phyloP scores from a whole-genome alignment of 2,329 filamentous ascomycete species.

The Claviceps purpurea region DNA sequence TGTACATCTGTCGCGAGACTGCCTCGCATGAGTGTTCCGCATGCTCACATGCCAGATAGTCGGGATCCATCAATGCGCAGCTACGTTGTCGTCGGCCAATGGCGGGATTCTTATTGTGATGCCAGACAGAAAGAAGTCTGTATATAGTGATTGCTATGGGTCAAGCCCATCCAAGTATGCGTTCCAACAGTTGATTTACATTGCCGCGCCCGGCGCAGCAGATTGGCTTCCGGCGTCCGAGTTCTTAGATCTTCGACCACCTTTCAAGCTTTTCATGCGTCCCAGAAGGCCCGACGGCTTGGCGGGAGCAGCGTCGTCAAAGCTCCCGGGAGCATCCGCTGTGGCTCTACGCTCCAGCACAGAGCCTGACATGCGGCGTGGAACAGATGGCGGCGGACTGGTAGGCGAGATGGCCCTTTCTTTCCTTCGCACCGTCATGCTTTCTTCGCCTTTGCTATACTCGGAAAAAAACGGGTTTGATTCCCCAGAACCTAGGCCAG shows the following conservation, averaged over 20 bases:
- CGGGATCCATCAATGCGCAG: not conserved
- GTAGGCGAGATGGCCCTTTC: conserved; percentile 32
- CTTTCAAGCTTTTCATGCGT: conserved; percentile 73
- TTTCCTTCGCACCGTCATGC: conserved; percentile 30
- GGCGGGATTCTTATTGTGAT: not conserved
- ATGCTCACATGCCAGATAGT: not conserved
- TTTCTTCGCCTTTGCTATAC: conserved; percentile 46
- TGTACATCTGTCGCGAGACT: not conserved
- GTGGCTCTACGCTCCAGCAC: conserved; percentile 53
- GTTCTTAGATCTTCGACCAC: conserved; percentile 35
- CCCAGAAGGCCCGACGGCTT: conserved; percentile 54
- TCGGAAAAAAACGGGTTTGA: conserved; percentile 76
- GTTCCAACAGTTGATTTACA: conserved; percentile 14
- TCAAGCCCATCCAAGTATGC: conserved; percentile 2
- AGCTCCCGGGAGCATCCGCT: conserved; percentile 33
- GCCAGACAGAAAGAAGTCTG: not conserved
- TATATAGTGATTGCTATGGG: not conserved
- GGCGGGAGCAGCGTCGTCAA: conserved; percentile 28
- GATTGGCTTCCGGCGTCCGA: conserved; percentile 12
- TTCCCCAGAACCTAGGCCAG: conserved; percentile 17
- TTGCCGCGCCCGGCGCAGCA: conserved; percentile 23
- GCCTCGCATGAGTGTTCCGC: not conserved
- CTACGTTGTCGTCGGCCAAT: not conserved
- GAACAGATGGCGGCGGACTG: conserved; percentile 43
- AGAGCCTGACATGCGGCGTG: conserved; percentile 23